Evolutionary conservation across 352 stramenopile genomes (phyloP).

Genomic region (Phytophthora citricola): DNA sequence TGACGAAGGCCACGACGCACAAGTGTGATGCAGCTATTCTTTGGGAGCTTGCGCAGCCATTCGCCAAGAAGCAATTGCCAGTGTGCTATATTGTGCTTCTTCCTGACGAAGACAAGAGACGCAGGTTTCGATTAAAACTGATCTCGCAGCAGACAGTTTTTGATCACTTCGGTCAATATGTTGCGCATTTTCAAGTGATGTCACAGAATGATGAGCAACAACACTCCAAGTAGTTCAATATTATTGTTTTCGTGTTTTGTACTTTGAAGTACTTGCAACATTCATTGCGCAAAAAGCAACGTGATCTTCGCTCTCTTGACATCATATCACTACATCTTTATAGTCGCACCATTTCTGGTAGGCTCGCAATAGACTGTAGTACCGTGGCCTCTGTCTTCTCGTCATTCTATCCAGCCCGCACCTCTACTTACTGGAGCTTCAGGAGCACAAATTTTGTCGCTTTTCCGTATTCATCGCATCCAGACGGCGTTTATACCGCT

Average conservation of each 20-base stretch:
- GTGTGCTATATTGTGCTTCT: constrained; percentile 30
- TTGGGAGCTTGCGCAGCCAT: constrained; percentile 28
- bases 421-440: background rate
- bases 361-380: constrained; percentile 24
- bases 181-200: constrained; percentile 11
- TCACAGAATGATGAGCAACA: no score
- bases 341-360: background rate
- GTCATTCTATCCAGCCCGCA: background rate
- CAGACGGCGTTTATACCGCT: constrained; percentile 47
- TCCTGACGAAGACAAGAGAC: constrained; percentile 5
- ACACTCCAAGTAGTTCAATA: background rate
- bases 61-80: constrained; percentile 16
- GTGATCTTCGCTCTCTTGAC: no score
- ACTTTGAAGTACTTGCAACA: no score
- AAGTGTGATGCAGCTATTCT: constrained; percentile 22
- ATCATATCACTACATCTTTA: no score
- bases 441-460: background rate
- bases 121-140: constrained; percentile 2
- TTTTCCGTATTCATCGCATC: constrained; percentile 21
- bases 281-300: no score
- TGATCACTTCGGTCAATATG: constrained; percentile 11
- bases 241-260: no score
- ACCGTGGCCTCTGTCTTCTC: constrained; percentile 29
- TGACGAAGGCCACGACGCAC: constrained; percentile 24
- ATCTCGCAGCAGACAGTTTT: constrained; percentile 9